Percentiles rank a stretch among this genome's conserved stretches.
These are phyloP conservation scores for Gossypium sturtianum DNA, from an alignment of 345 rosid species.

Conservation along the genomic window DNA sequence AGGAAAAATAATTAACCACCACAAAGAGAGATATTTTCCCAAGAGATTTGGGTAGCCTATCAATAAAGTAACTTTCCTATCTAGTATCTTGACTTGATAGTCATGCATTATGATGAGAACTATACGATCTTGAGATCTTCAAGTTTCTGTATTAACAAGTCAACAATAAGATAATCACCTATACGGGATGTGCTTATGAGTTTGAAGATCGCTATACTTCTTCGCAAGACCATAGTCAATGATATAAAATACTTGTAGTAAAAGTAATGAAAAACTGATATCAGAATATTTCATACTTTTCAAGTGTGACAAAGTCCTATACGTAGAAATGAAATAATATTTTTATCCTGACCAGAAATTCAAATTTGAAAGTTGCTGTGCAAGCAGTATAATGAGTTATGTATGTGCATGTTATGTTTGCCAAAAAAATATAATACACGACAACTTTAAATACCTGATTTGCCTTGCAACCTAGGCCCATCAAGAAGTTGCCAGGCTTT, in stretches of 20 bases:
- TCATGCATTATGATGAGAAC: background rate
- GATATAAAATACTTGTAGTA: conserved; percentile 46
- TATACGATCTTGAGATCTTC: background rate
- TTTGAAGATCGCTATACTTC: conserved; percentile 86
- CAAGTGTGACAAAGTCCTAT: background rate
- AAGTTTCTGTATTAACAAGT: background rate
- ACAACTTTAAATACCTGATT: conserved; percentile 46
- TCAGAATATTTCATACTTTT: background rate
- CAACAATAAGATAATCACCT: conserved; percentile 31
- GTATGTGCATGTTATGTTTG: background rate
- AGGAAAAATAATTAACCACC: too few species aligned
- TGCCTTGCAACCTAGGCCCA: conserved; percentile 86
- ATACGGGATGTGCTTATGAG: conserved; percentile 79
- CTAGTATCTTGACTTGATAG: background rate
- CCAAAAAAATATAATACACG: background rate
- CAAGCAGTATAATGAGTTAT: background rate
- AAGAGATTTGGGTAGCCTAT: too few species aligned
- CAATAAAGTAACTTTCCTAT: background rate
- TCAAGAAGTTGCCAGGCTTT: conserved; percentile 79
- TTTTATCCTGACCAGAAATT: background rate
- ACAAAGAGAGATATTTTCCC: too few species aligned
- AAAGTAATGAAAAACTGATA: background rate
- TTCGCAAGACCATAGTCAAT: conserved; percentile 88
- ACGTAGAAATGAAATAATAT: background rate
- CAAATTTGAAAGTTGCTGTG: background rate